Evolutionary conservation across 208 protist species (phyloP).

Genomic region (Phytomonas sp.): DNA sequence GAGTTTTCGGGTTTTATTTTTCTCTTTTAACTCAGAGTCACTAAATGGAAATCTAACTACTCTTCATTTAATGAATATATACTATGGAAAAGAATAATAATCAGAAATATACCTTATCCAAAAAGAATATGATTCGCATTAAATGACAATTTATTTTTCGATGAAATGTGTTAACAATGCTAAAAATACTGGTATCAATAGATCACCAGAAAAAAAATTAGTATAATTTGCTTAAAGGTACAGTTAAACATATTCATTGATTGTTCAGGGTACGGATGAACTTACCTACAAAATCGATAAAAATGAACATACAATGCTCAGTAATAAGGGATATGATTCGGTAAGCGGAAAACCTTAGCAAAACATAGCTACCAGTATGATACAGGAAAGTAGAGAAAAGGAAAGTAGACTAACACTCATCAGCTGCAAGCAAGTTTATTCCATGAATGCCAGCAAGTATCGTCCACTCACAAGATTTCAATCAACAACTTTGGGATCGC

Average conservation of each 20-base stretch:
- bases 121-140: background rate
- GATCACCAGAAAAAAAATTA: background rate
- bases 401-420: background rate
- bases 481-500: background rate
- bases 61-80: background rate
- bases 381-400: background rate
- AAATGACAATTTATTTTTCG: background rate
- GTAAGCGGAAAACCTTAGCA: background rate
- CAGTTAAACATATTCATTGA: background rate
- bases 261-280: background rate
- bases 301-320: background rate
- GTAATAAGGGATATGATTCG: background rate
- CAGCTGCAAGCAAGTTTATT: background rate
- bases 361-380: background rate
- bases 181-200: slow-evolving; percentile 7
- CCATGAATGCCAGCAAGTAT: background rate
- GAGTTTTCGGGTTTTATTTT: background rate
- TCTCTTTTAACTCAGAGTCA: background rate
- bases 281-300: background rate
- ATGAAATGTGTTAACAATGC: slow-evolving; percentile 1
- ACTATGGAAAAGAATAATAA: background rate
- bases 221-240: background rate
- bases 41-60: background rate
- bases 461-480: background rate
- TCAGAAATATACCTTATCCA: background rate